Evolutionary conservation across 257 asterid genomes (phyloP), one percentile per base, ranked within the genome.

Genomic region (Petrea volubilis): DNA sequence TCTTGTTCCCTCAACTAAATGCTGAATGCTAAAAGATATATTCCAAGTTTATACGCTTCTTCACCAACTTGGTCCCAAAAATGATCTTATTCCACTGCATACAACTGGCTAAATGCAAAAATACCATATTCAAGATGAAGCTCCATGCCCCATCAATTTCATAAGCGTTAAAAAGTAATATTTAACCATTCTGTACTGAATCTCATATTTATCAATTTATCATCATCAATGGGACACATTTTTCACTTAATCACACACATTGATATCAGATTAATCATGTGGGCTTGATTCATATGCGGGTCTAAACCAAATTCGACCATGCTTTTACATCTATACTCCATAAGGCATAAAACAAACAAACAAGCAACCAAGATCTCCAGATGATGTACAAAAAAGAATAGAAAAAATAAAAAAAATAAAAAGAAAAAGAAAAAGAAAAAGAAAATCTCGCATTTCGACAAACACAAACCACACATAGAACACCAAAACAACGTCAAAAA

Each of bases 11-110:
- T 44, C 14, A 7, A 12, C 33, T 49, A 66, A 49, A 17, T 31
- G 14, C 41, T 60, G n/a, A 36, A 60, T 36, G 10, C 31, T 17
- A 66, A 50, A 34, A n/a, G 57, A 57, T 44, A 72, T 72, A 60
- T 60, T 67, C 74, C 41, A 59, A 23, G 68, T 57, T 57, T 74
- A 47, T 58, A 24, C 77, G 68, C 68, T 56, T 18, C 62, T 24
- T 74, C 59, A 67, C 49, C 46, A 67, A 67, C 58, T 36, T 21
- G 28, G 56, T 15, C 33, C n/a, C 62, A 12, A n/a, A 36, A 5
- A 2, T 38, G 43, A 63, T 27, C 49, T 40, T 15, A 21, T 21
- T 38, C 58, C 56, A 67, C 18, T 31, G 18, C 7, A 13, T n/a
- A n/a, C 27, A 7, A 6, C 41, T 50, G 24, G 18, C 17, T 51